Evolutionary conservation across 2,329 filamentous ascomycete genomes (phyloP).

Genomic region (Fusarium sp.): DNA sequence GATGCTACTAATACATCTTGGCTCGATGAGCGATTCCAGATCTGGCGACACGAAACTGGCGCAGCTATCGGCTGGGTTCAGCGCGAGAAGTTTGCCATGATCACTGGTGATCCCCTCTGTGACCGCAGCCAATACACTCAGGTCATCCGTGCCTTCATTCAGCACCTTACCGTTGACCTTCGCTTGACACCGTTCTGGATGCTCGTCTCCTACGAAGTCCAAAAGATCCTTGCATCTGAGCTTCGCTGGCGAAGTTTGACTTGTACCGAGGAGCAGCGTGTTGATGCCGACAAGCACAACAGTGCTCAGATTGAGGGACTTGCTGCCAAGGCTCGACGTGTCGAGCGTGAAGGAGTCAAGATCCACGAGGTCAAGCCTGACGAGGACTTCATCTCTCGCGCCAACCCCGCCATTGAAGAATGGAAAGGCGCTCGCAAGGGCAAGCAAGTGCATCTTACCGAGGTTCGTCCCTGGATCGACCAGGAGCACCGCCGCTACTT

Average conservation of each 20-base stretch:
- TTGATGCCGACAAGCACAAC: conserved; percentile 80
- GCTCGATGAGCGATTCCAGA: conserved; percentile 87
- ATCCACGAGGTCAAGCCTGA: conserved; percentile 78
- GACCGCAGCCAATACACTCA: conserved; percentile 80
- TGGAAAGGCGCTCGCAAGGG: conserved; percentile 87
- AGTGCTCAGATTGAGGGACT: conserved; percentile 55
- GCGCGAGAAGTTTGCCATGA: conserved; percentile 81
- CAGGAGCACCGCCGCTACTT: conserved; percentile 86
- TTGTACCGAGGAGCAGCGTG: conserved; percentile 88
- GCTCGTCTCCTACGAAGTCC: conserved; percentile 81
- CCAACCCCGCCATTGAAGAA: conserved; percentile 78
- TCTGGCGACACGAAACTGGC: conserved; percentile 88
- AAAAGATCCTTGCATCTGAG: conserved; percentile 82
- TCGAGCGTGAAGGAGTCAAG: conserved; percentile 86
- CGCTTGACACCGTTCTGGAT: conserved; percentile 87
- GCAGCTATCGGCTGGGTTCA: conserved; percentile 87
- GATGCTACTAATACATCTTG: conserved; percentile 95
- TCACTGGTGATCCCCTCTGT: conserved; percentile 89
- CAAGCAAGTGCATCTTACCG: conserved; percentile 87
- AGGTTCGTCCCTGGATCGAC: conserved; percentile 90
- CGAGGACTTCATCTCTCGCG: conserved; percentile 74
- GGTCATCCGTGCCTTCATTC: conserved; percentile 79
- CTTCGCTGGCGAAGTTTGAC: conserved; percentile 90
- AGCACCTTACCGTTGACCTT: conserved; percentile 76
- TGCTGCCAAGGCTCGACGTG: conserved; percentile 80